These are phyloP conservation scores for Gracilaria domingensis DNA, from an alignment of 23 red algal genomes.

Conservation along the genomic window DNA sequence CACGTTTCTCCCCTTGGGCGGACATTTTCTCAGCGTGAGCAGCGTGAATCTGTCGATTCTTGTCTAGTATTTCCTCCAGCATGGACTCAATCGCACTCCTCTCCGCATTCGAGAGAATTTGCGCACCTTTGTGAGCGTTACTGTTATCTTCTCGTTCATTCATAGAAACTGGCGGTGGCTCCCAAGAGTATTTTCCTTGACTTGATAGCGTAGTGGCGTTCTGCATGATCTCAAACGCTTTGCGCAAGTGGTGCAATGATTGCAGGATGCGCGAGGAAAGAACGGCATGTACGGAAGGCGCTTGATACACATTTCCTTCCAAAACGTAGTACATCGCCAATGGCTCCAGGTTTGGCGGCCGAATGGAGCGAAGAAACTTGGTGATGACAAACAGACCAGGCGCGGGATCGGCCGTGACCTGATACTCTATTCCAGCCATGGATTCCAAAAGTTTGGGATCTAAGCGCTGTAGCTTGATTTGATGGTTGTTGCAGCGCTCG, in stretches of 20 bases:
- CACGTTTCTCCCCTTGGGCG: conserved; percentile 6
- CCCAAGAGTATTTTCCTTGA: conserved; percentile 51
- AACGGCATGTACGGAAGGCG: conserved; percentile 69
- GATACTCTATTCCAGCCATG: conserved; percentile 89
- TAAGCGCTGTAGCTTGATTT: conserved; percentile 89
- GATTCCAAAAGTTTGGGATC: conserved; percentile 70
- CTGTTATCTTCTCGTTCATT: conserved; percentile 15
- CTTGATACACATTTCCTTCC: conserved; percentile 79
- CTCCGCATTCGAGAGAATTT: conserved; percentile 12
- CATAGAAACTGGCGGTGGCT: conserved; percentile 1
- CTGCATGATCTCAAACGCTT: conserved; percentile 71
- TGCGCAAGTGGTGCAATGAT: conserved; percentile 58
- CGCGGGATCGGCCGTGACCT: conserved; percentile 31
- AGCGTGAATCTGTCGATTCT: conserved; percentile 34
- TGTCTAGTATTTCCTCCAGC: conserved; percentile 59
- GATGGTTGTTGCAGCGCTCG: conserved; percentile 87
- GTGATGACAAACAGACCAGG: conserved; percentile 78
- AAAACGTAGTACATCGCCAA: conserved; percentile 82
- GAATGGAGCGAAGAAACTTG: conserved; percentile 58
- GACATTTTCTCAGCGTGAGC: conserved; percentile 50
- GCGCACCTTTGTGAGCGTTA: background rate
- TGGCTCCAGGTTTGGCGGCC: conserved; percentile 59
- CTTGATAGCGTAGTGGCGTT: conserved; percentile 19
- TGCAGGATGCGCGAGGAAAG: conserved; percentile 66
- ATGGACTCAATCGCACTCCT: conserved; percentile 46